phyloP scores from a whole-genome alignment of 169 alveolate species.

The Eimeria necatrix region DNA sequence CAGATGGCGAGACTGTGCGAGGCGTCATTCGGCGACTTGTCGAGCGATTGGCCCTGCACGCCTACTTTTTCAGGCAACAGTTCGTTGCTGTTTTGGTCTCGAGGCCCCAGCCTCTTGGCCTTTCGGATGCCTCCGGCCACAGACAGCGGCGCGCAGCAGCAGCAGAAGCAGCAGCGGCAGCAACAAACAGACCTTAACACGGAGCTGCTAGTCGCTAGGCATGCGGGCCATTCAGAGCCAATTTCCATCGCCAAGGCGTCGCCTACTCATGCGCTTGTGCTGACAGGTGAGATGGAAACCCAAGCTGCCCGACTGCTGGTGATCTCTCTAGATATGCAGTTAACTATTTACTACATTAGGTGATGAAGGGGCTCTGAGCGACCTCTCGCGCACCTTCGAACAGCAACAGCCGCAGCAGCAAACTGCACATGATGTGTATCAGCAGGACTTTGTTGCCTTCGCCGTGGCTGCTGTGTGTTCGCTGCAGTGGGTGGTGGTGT shows the following conservation, averaged over 20 bases:
- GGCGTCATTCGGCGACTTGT: not conserved
- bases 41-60: conserved; percentile 9
- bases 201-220: not conserved
- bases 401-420: not conserved
- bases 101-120: conserved; percentile 2
- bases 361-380: not conserved
- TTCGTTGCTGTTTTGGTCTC: not conserved
- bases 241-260: conserved; percentile 24
- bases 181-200: not conserved
- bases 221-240: not conserved
- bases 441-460: not conserved
- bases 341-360: not conserved
- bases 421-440: not conserved
- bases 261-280: not conserved
- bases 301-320: not conserved
- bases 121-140: conserved; percentile 18
- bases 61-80: conserved; percentile 9
- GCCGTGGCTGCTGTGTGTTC: not conserved
- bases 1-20: conserved; percentile 27
- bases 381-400: not conserved
- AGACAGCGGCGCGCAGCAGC: conserved; percentile 20
- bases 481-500: conserved; percentile 55
- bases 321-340: not conserved
- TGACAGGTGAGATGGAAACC: not conserved
- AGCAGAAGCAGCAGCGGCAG: conserved; percentile 17